phyloP scores from a whole-genome alignment of 257 asterid genomes.

The Avicennia marina region DNA sequence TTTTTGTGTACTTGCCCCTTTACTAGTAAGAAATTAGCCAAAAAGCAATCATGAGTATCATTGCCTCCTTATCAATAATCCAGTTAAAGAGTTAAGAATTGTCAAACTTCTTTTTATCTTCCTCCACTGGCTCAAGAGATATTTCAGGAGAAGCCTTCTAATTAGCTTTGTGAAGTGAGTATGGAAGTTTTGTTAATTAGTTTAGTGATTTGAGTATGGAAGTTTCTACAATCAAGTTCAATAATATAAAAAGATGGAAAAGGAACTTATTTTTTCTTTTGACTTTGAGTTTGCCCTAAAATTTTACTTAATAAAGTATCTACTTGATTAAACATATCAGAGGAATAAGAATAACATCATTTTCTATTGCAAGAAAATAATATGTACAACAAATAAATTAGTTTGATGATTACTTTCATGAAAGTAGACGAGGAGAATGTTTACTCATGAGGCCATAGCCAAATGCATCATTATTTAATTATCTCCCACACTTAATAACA shows the following conservation, averaged over 20 bases:
- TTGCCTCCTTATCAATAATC: too few species aligned
- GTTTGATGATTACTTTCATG: too few species aligned
- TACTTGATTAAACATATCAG: too few species aligned
- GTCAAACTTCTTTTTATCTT: conserved; percentile 11
- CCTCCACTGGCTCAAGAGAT: too few species aligned
- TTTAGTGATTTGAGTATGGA: too few species aligned
- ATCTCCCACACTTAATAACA: too few species aligned
- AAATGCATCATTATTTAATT: too few species aligned
- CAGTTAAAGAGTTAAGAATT: background rate
- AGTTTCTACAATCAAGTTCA: background rate
- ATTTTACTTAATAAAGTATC: background rate
- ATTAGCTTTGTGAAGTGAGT: background rate
- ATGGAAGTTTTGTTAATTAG: too few species aligned
- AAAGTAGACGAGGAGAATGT: too few species aligned
- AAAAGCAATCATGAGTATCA: too few species aligned
- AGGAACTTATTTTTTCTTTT: background rate
- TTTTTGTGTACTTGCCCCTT: background rate
- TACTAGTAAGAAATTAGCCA: background rate
- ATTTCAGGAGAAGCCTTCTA: background rate
- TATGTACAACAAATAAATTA: too few species aligned
- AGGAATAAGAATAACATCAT: background rate
- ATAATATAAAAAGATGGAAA: background rate
- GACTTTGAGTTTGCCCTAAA: background rate
- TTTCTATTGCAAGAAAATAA: background rate
- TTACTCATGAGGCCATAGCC: too few species aligned